Percentiles rank a stretch among this genome's conserved stretches.
phyloP scores from a whole-genome alignment of 371 early-diverging fungal species.

The Lichtheimia ornata region DNA sequence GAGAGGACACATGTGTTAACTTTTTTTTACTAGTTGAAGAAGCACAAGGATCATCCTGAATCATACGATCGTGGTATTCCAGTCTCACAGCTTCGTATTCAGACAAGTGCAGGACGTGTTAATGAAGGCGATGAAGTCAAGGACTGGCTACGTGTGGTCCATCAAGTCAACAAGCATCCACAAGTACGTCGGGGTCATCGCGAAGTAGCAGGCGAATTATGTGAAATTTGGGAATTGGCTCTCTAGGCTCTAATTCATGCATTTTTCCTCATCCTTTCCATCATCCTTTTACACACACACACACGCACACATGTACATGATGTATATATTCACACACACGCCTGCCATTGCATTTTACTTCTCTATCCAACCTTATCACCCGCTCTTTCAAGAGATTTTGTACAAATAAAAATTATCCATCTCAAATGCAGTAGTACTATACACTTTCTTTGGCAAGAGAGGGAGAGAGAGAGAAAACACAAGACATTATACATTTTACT shows the following conservation, averaged over 20 bases:
- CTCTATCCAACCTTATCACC: too few species aligned
- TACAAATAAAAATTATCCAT: too few species aligned
- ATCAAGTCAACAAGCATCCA: conserved; percentile 6
- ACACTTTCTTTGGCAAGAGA: too few species aligned
- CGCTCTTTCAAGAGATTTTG: too few species aligned
- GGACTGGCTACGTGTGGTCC: conserved; percentile 16
- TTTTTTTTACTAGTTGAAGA: conserved; percentile 12
- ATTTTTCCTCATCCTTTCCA: too few species aligned
- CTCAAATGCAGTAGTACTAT: too few species aligned
- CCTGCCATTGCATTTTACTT: too few species aligned
- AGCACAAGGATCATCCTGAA: conserved; percentile 14
- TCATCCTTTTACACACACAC: too few species aligned
- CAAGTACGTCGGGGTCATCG: conserved; percentile 13
- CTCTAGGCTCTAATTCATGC: conserved; percentile 1
- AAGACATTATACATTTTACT: too few species aligned
- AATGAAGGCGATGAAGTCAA: conserved; percentile 8
- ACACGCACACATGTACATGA: too few species aligned
- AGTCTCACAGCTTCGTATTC: conserved; percentile 9
- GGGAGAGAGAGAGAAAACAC: too few species aligned
- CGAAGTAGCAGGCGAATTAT: conserved; percentile 17
- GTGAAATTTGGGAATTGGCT: conserved; percentile 21
- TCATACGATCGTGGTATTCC: conserved; percentile 12
- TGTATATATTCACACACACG: too few species aligned
- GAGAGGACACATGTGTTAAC: neutral
- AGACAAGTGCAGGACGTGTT: neutral